A percentile compares a stretch with the other conserved stretches of the same genome.
Evolutionary conservation across 371 early-diverging fungal species (phyloP).

Genomic region (Actinomucor elegans): DNA sequence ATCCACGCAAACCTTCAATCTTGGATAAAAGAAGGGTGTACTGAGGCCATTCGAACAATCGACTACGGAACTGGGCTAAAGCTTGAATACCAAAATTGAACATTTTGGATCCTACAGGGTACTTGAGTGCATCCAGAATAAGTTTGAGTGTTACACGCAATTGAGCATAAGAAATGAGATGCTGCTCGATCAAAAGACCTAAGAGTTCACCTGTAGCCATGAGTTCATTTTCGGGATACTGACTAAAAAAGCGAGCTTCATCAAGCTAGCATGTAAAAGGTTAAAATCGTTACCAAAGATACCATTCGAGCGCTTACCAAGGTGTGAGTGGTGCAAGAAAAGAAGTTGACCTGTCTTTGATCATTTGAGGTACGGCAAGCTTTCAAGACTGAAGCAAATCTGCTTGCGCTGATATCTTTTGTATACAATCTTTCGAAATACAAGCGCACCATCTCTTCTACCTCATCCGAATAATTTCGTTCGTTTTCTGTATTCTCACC

Average conservation of each 20-base stretch:
- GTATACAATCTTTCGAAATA: conserved; percentile 79
- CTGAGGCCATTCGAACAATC: conserved; percentile 89
- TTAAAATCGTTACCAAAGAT: neutral
- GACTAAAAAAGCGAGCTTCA: conserved; percentile 90
- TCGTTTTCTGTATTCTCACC: conserved; percentile 12
- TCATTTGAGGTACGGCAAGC: conserved; percentile 70
- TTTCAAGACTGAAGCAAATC: conserved; percentile 73
- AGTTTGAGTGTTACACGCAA: conserved; percentile 83
- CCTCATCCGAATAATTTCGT: conserved; percentile 47
- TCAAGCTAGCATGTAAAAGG: conserved; percentile 60
- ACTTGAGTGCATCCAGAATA: conserved; percentile 82
- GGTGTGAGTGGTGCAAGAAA: conserved; percentile 79
- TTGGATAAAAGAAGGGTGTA: conserved; percentile 81
- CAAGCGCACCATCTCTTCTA: conserved; percentile 75
- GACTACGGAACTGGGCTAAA: conserved; percentile 76
- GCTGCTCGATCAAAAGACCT: conserved; percentile 84
- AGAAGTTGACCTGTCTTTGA: conserved; percentile 71
- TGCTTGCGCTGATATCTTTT: conserved; percentile 66
- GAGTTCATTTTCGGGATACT: conserved; percentile 92
- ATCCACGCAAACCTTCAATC: conserved; percentile 71
- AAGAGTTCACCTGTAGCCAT: conserved; percentile 84
- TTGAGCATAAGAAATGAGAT: conserved; percentile 72
- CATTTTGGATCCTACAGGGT: conserved; percentile 76
- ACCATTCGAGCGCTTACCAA: conserved; percentile 35
- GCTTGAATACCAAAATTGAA: conserved; percentile 91